Conservation (phyloP, 1,139 yeast species). For the Pichia terricola region DNA sequence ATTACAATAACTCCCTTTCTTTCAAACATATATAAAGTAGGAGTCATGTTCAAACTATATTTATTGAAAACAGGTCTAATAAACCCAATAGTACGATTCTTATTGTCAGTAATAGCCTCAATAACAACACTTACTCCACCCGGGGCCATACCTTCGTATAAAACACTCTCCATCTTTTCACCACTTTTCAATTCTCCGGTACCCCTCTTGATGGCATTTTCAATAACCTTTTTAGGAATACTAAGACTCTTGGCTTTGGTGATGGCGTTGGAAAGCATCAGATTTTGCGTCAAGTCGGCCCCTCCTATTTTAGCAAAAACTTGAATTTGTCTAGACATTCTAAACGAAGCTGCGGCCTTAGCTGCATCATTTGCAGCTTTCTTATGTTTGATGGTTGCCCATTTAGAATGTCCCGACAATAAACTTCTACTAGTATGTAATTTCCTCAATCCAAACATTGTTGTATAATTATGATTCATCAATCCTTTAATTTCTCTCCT, state of each 20-base stretch:
- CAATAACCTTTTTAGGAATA: conserved; percentile 77
- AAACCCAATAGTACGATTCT: conserved; percentile 67
- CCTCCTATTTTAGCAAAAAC: conserved; percentile 65
- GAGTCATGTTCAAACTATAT: conserved; percentile 56
- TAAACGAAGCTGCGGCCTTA: conserved; percentile 59
- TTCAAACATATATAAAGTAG: conserved; percentile 69
- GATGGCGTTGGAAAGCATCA: conserved; percentile 62
- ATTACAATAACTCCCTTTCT: conserved; percentile 64
- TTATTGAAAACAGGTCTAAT: conserved; percentile 72
- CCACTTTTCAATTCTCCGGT: conserved; percentile 43
- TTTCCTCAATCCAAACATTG: background rate
- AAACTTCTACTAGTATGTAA: conserved; percentile 8
- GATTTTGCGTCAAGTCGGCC: conserved; percentile 50
- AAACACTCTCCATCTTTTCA: conserved; percentile 34
- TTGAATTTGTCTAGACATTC: conserved; percentile 63
- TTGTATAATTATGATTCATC: background rate
- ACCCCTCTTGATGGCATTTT: conserved; percentile 79
- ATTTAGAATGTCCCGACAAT: conserved; percentile 76
- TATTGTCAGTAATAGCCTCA: conserved; percentile 84
- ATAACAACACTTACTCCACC: conserved; percentile 81
- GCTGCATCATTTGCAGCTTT: conserved; percentile 88
- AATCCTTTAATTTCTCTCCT: too few species aligned
- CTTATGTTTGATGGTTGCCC: conserved; percentile 92
- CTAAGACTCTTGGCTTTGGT: conserved; percentile 73
- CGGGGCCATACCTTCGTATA: conserved; percentile 91